phyloP scores from a whole-genome alignment of 495 filamentous ascomycete species.

The Lepidopterella palustris region DNA sequence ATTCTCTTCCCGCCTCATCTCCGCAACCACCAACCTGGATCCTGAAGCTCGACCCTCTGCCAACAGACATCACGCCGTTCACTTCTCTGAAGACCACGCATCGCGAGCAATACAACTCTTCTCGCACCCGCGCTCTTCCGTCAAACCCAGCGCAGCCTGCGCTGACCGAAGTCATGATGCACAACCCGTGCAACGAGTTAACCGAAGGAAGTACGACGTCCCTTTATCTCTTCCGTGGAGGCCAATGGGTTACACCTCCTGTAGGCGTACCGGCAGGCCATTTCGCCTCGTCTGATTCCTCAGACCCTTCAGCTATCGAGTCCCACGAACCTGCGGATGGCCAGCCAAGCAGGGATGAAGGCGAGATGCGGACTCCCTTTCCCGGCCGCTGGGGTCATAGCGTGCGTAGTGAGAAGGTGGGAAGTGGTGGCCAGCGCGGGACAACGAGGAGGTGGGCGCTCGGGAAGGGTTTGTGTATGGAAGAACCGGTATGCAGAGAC shows the following conservation, averaged over 20 bases:
- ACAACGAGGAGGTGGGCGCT: slow-evolving; percentile 78
- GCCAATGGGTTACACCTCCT: slow-evolving; percentile 60
- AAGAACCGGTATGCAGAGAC: slow-evolving; percentile 48
- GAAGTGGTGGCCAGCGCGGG: slow-evolving; percentile 70
- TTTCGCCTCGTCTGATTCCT: slow-evolving; percentile 4
- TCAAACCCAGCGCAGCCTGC: not conserved
- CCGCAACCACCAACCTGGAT: slow-evolving; percentile 21
- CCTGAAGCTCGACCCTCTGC: slow-evolving; percentile 26
- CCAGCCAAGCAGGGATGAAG: slow-evolving; percentile 13
- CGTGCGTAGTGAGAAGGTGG: slow-evolving; percentile 26
- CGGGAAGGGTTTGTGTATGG: slow-evolving; percentile 54
- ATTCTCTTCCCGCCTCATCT: slow-evolving; percentile 12
- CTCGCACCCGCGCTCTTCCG: slow-evolving; percentile 33
- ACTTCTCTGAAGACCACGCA: slow-evolving; percentile 36
- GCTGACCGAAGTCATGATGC: slow-evolving; percentile 64
- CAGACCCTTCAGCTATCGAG: not conserved
- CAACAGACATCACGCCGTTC: slow-evolving; percentile 22
- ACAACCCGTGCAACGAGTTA: slow-evolving; percentile 58
- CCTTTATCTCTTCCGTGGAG: slow-evolving; percentile 66
- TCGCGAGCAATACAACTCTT: slow-evolving; percentile 28
- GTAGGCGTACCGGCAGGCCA: slow-evolving; percentile 35
- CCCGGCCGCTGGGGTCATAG: slow-evolving; percentile 29
- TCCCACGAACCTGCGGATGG: not conserved
- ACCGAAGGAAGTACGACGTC: slow-evolving; percentile 86
- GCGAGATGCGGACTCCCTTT: slow-evolving; percentile 26